These are phyloP conservation scores for Plectranthus barbatus DNA, from an alignment of 257 asterid species.

Conservation along the genomic window DNA sequence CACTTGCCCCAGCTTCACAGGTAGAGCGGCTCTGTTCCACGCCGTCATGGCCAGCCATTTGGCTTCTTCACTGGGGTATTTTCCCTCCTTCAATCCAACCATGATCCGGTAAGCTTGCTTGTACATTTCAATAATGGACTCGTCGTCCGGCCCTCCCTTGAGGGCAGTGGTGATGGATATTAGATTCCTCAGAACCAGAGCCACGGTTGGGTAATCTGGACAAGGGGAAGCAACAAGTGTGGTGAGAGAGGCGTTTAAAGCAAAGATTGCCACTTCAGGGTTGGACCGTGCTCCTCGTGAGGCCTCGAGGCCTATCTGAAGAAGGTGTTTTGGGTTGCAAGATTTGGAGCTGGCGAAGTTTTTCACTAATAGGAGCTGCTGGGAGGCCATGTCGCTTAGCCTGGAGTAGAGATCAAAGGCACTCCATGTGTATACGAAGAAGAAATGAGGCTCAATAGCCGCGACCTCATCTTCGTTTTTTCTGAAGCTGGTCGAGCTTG, in stretches of 20 bases:
- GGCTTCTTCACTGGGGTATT: conserved; percentile 76
- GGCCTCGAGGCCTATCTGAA: conserved; percentile 77
- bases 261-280: conserved; percentile 65
- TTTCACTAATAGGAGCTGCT: conserved; percentile 65
- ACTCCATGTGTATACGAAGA: conserved; percentile 74
- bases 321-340: conserved; percentile 57
- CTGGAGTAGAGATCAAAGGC: conserved; percentile 71
- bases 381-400: conserved; percentile 48
- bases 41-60: conserved; percentile 96
- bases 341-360: conserved; percentile 49
- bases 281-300: conserved; percentile 69
- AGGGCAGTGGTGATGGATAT: conserved; percentile 39
- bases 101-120: conserved; percentile 71
- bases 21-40: conserved; percentile 91
- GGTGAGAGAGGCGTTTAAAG: conserved; percentile 61
- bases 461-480: conserved; percentile 28
- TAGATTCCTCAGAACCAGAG: conserved; percentile 59
- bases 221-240: conserved; percentile 56
- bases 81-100: conserved; percentile 92
- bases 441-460: conserved; percentile 44
- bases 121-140: conserved; percentile 47
- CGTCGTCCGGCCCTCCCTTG: conserved; percentile 49
- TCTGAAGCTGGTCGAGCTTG: conserved; percentile 27
- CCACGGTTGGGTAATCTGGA: conserved; percentile 72
- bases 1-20: conserved; percentile 61